These are phyloP conservation scores for Albizia julibrissin DNA, from an alignment of 306 rosid species.

Conservation along the genomic window DNA sequence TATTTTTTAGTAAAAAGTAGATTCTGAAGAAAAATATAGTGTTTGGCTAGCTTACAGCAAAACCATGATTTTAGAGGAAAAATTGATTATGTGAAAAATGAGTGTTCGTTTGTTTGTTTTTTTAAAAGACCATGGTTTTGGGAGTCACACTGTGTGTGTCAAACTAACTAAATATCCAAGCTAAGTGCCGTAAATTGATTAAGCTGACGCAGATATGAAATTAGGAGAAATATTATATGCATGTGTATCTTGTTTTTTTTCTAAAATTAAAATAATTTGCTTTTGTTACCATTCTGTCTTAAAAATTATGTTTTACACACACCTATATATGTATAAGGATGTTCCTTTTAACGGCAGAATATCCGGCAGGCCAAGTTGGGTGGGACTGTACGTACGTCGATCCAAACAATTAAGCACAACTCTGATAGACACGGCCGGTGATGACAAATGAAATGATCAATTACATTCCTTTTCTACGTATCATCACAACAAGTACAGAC, in stretches of 20 bases:
- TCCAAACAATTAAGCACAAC: neutral
- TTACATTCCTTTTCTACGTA: neutral
- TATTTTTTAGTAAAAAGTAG: too few species aligned
- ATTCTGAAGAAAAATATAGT: too few species aligned
- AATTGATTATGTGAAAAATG: too few species aligned
- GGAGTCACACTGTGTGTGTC: too few species aligned
- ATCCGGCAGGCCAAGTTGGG: neutral
- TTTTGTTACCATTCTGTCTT: neutral
- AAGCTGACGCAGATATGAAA: neutral
- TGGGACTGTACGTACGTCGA: neutral
- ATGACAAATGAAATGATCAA: neutral
- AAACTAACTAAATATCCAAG: too few species aligned
- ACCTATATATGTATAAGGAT: neutral
- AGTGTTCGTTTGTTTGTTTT: too few species aligned
- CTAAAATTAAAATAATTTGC: neutral
- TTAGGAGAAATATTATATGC: neutral
- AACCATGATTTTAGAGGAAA: too few species aligned
- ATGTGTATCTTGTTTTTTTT: too few species aligned
- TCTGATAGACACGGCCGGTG: neutral
- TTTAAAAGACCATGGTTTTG: too few species aligned
- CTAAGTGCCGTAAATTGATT: neutral
- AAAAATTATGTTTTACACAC: neutral
- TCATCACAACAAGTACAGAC: constrained; percentile 19
- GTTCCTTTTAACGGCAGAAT: neutral
- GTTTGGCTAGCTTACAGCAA: too few species aligned